Percentiles rank a stretch among this genome's conserved stretches.
phyloP scores from a whole-genome alignment of 1,139 yeast species.

The Geotrichum klebahnii region DNA sequence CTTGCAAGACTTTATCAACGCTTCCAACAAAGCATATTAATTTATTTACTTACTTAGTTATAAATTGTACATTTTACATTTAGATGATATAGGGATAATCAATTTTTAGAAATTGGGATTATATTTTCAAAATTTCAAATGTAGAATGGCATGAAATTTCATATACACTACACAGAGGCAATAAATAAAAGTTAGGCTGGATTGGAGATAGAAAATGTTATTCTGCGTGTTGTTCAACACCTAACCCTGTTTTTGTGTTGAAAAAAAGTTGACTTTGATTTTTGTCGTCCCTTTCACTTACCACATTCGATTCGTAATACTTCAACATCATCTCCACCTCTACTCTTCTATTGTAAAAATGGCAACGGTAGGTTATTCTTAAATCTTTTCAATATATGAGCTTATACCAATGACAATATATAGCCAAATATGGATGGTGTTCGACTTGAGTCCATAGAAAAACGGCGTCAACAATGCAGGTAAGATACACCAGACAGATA shows the following conservation, averaged over 20 bases:
- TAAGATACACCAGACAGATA: slow-evolving; percentile 24
- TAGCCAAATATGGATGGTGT: slow-evolving; percentile 40
- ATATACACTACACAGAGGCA: too few relatives aligned
- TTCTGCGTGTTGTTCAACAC: neutral
- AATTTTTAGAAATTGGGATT: too few relatives aligned
- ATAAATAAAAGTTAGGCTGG: too few relatives aligned
- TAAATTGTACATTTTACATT: too few relatives aligned
- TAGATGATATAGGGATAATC: too few relatives aligned
- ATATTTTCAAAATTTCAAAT: too few relatives aligned
- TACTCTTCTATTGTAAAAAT: neutral
- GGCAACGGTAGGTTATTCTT: slow-evolving; percentile 11
- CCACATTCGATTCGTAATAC: too few relatives aligned
- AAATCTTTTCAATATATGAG: too few relatives aligned
- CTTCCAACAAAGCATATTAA: slow-evolving; percentile 27
- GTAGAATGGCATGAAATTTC: too few relatives aligned
- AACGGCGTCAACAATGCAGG: slow-evolving; percentile 43
- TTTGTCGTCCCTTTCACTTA: neutral
- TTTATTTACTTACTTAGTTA: too few relatives aligned
- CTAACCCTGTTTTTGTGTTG: neutral
- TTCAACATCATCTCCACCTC: neutral
- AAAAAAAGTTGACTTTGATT: neutral
- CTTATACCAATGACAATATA: neutral
- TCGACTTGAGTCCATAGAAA: slow-evolving; percentile 46
- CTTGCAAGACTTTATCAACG: slow-evolving; percentile 53
- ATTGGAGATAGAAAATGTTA: too few relatives aligned